A percentile compares a stretch with the other conserved stretches of the same genome.
These are phyloP conservation scores for Carex parvula DNA, from an alignment of 176 grass and related monocot genomes.

Conservation along the genomic window DNA sequence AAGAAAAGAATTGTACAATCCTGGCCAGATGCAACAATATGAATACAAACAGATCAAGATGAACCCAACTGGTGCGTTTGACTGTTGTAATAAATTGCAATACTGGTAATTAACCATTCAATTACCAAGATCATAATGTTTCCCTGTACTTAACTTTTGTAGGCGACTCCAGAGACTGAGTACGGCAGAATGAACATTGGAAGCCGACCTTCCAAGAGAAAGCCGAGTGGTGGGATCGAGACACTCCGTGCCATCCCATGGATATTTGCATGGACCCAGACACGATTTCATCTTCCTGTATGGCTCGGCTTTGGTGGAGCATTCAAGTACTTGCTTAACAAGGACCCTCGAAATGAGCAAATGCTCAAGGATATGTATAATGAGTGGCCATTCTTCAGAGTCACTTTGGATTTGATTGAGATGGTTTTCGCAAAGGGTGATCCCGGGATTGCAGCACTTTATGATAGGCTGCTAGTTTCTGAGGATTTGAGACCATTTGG, in stretches of 20 bases:
- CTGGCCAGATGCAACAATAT: neutral
- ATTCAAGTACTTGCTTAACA: constrained; percentile 65
- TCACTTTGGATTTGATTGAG: constrained; percentile 95
- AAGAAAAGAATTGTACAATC: neutral
- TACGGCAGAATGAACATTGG: constrained; percentile 99
- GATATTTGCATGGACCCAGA: constrained; percentile 99
- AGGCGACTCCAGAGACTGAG: constrained; percentile 94
- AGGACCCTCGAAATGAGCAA: constrained; percentile 74
- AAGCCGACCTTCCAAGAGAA: constrained; percentile 93
- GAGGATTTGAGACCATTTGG: constrained; percentile 71
- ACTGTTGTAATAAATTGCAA: neutral
- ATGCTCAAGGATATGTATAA: constrained; percentile 93
- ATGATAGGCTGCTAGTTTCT: constrained; percentile 86
- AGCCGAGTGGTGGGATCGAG: constrained; percentile 95
- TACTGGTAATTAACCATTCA: neutral
- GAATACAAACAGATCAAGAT: constrained; percentile 3
- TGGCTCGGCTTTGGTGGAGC: constrained; percentile 95
- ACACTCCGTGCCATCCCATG: constrained; percentile 95
- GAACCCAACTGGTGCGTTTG: too few species aligned
- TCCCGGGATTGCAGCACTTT: constrained; percentile 83
- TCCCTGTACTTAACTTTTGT: constrained; percentile 20
- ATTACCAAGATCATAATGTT: neutral
- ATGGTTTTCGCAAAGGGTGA: constrained; percentile 99
- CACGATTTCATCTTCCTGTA: constrained; percentile 96
- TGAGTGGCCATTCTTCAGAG: constrained; percentile 99